A percentile compares a stretch with the other conserved stretches of the same genome.
Conservation (phyloP, 768 basidiomycete species). For the Russula sp. region DNA sequence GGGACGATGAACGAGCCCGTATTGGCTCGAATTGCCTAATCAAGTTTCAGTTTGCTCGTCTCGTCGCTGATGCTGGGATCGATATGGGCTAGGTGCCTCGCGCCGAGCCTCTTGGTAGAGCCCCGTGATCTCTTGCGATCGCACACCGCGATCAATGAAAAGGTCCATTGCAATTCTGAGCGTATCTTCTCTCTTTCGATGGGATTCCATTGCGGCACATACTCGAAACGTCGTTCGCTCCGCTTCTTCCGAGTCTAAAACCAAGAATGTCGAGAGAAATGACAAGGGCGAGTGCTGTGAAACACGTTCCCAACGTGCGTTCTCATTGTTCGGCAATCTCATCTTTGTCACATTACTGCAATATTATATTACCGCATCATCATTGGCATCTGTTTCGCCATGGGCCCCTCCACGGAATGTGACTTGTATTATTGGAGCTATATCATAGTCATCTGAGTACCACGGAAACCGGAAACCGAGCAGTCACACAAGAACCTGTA, state of each 20-base stretch:
- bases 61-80: slow-evolving; percentile 1
- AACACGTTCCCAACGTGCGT: neutral
- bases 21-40: neutral
- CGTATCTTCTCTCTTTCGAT: no score
- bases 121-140: neutral
- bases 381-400: neutral
- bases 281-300: no score
- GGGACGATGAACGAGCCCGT: neutral
- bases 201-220: no score
- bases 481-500: no score
- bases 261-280: no score
- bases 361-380: no score
- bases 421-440: no score
- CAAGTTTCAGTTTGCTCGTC: neutral
- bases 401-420: no score
- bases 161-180: neutral
- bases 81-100: neutral
- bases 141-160: neutral
- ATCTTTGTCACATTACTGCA: neutral
- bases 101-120: neutral
- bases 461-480: no score
- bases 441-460: no score
- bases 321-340: neutral
- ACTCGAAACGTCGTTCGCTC: no score
- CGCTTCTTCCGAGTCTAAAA: no score